These are phyloP conservation scores for Ambrosia hybrid DNA, from an alignment of 140 eudicot genomes.

Conservation along the genomic window DNA sequence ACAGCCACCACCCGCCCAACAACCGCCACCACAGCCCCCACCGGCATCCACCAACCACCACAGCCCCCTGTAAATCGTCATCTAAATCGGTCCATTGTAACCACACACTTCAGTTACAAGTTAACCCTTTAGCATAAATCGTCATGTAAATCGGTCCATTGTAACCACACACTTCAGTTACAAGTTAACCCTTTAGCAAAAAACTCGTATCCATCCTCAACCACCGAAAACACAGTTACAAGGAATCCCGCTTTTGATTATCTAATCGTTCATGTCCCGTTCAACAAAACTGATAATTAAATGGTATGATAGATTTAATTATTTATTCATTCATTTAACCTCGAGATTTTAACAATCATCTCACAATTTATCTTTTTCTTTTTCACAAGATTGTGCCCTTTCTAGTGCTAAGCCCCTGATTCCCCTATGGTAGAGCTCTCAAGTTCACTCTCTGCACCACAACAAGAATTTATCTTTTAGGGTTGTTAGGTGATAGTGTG, in stretches of 20 bases:
- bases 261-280: background rate
- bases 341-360: background rate
- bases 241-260: background rate
- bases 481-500: no score
- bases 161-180: slow-evolving; percentile 21
- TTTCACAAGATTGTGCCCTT: background rate
- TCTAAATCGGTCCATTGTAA: no score
- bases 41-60: no score
- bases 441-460: no score
- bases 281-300: background rate
- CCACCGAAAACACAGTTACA: no score
- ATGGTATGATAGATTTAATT: background rate
- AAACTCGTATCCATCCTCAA: slow-evolving; percentile 52
- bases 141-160: no score
- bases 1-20: no score
- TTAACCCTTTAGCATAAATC: no score
- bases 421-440: background rate
- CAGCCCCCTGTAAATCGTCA: no score
- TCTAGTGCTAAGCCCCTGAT: background rate
- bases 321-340: background rate
- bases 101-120: no score
- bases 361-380: background rate
- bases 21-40: no score
- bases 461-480: no score
- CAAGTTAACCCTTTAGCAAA: slow-evolving; percentile 45